Base-by-base conservation (phyloP, 345 rosid species). In the Murraya paniculata region DNA sequence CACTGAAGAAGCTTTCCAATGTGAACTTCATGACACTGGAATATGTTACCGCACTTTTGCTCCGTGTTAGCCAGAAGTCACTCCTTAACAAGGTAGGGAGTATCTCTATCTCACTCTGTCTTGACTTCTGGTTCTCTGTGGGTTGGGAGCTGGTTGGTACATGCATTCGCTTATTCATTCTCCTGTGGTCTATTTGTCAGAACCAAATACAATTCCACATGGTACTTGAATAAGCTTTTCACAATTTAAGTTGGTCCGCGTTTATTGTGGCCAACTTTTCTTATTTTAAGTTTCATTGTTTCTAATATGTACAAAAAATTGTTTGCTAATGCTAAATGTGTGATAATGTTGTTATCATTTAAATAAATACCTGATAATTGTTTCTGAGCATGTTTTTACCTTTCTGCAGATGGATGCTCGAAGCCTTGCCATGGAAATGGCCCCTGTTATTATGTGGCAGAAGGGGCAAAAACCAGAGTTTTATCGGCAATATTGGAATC, bases 361-460 rank as follows among this genome's bases (percentile, higher is more conserved):
- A 39, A 72, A 53, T 55, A 31, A 62, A 24, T 48, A 19, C 31
- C 22, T 70, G 53, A 60, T 68, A 68, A 27, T 50, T 64, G 13
- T 71, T 77, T 39, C 62, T 60, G n/a, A 27, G 19, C 58, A 58
- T 64, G 70, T 57, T 60, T 67, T 74, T 76, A 16, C 50, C 60
- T 81, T 53, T 73, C 64, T 75, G 57, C 83, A 95, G 99, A 92
- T 95, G 99, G 99, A 95, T 91, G 91, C 93, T 19, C 90, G 89
- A 50, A 86, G 90, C 81, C 88, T 95, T 86, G 95, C 98, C 41
- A 78, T 89, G 94, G 99, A 92, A 78, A 91, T 91, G 86, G 92
- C 97, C 72, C 94, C 98, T 9, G 85, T 95, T 74, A 86, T 95
- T 65, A 91, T 95, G 97, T 95, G 99, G 99, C 87, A 81, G 82